A percentile compares a stretch with the other conserved stretches of the same genome.
phyloP scores from a whole-genome alignment of 2,329 filamentous ascomycete genomes.

The Dactylella cylindrospora region DNA sequence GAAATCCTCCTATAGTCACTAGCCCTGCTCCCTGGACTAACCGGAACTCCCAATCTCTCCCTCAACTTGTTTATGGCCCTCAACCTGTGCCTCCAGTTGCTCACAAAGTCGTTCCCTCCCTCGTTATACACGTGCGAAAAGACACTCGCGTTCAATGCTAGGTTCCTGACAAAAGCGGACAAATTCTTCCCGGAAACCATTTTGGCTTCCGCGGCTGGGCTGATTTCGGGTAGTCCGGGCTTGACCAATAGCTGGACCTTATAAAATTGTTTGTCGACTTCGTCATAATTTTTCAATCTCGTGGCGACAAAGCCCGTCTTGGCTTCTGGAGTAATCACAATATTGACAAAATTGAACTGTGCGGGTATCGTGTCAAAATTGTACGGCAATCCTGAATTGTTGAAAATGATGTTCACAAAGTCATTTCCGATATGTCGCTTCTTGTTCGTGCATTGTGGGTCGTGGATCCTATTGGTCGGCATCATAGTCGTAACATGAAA shows the following conservation, averaged over 20 bases:
- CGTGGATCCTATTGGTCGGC: constrained; percentile 79
- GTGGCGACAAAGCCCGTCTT: constrained; percentile 72
- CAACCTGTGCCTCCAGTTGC: constrained; percentile 81
- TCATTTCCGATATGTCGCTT: constrained; percentile 97
- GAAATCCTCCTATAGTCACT: constrained; percentile 45
- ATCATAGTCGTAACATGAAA: constrained; percentile 97
- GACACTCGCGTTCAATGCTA: constrained; percentile 90
- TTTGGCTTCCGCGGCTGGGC: constrained; percentile 83
- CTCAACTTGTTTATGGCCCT: constrained; percentile 80
- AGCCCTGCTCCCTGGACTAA: constrained; percentile 36
- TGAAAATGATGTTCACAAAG: constrained; percentile 97
- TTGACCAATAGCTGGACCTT: constrained; percentile 86
- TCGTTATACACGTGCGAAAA: constrained; percentile 76
- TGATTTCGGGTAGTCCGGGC: constrained; percentile 86
- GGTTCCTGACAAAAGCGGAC: constrained; percentile 79
- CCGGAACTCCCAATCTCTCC: constrained; percentile 59
- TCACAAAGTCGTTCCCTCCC: constrained; percentile 41
- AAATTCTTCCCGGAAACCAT: constrained; percentile 81
- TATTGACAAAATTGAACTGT: constrained; percentile 95
- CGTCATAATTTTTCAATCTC: constrained; percentile 54
- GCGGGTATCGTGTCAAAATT: constrained; percentile 89
- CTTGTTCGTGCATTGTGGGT: constrained; percentile 76
- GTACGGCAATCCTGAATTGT: constrained; percentile 88
- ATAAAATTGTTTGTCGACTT: constrained; percentile 65
- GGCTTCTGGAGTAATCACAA: constrained; percentile 88